Evolutionary conservation across 768 basidiomycete species (phyloP).

Genomic region (Kwoniella botswanensis): DNA sequence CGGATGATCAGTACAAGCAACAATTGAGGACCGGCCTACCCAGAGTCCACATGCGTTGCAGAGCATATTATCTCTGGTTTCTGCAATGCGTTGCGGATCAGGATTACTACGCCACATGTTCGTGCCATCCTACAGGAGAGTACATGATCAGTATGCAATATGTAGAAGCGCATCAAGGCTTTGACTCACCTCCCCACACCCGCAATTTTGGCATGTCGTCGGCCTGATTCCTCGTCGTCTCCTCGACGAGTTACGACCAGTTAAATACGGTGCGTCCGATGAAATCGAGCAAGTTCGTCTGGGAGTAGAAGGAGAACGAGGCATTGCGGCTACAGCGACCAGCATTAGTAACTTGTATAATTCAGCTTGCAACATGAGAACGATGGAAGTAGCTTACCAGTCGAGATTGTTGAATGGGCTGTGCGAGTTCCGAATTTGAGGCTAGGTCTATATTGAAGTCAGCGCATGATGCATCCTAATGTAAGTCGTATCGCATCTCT

Average conservation of each 20-base stretch:
- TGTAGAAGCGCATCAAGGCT: too few relatives aligned
- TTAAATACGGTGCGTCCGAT: background rate
- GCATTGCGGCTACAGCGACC: too few relatives aligned
- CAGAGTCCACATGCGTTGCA: conserved; percentile 27
- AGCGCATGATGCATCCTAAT: too few relatives aligned
- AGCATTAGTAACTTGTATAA: too few relatives aligned
- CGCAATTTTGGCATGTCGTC: conserved; percentile 18
- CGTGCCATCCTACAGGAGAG: background rate
- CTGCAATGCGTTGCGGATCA: background rate
- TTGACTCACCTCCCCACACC: conserved; percentile 5
- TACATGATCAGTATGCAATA: too few relatives aligned
- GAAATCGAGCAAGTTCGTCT: background rate
- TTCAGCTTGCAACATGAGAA: too few relatives aligned
- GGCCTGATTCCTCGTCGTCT: background rate
- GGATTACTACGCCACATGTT: conserved; percentile 19
- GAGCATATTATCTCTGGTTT: conserved; percentile 16
- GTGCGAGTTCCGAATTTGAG: too few relatives aligned
- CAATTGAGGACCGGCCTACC: conserved; percentile 2
- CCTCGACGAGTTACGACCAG: background rate
- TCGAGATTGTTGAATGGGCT: too few relatives aligned
- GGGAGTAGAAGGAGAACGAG: background rate
- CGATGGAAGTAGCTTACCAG: too few relatives aligned
- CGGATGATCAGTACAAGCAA: background rate
- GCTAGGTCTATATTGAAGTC: too few relatives aligned
- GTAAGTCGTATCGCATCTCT: too few relatives aligned